A percentile compares a stretch with the other conserved stretches of the same genome.
Conservation (phyloP, 2,329 filamentous ascomycete species). For the Ascomycota sp. region DNA sequence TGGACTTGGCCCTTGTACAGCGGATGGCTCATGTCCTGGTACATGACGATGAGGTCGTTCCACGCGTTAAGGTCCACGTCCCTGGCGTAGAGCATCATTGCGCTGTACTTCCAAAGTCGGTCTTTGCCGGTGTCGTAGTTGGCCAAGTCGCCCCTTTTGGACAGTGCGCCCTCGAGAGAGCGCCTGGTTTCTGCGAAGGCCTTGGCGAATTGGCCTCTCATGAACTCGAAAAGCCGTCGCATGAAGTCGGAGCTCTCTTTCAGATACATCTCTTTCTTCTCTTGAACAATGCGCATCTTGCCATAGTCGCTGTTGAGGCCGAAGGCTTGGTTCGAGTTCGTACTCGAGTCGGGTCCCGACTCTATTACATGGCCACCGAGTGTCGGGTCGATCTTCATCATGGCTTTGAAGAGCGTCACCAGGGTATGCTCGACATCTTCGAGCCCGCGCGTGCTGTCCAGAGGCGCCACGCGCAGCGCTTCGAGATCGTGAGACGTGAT, state of each 20-base stretch:
- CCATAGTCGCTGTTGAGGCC: slow-evolving; percentile 55
- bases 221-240: slow-evolving; percentile 58
- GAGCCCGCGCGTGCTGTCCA: slow-evolving; percentile 51
- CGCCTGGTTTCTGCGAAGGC: slow-evolving; percentile 51
- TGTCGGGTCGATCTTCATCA: slow-evolving; percentile 79
- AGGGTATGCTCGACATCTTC: slow-evolving; percentile 60
- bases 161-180: slow-evolving; percentile 37
- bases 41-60: slow-evolving; percentile 59
- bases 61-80: slow-evolving; percentile 70
- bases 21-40: slow-evolving; percentile 55
- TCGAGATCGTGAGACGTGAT: slow-evolving; percentile 60
- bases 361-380: slow-evolving; percentile 33
- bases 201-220: slow-evolving; percentile 61
- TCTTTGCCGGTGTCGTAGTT: slow-evolving; percentile 55
- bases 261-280: slow-evolving; percentile 81
- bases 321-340: slow-evolving; percentile 19
- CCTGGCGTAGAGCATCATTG: slow-evolving; percentile 69
- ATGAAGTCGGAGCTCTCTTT: slow-evolving; percentile 60
- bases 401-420: slow-evolving; percentile 71
- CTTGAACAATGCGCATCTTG: slow-evolving; percentile 81
- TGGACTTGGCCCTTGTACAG: slow-evolving; percentile 70
- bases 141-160: slow-evolving; percentile 46
- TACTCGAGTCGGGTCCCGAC: slow-evolving; percentile 27
- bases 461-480: slow-evolving; percentile 49
- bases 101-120: slow-evolving; percentile 71